These are phyloP conservation scores for Fusarium sarcochroum DNA, from an alignment of 2,329 filamentous ascomycete species.

Conservation along the genomic window DNA sequence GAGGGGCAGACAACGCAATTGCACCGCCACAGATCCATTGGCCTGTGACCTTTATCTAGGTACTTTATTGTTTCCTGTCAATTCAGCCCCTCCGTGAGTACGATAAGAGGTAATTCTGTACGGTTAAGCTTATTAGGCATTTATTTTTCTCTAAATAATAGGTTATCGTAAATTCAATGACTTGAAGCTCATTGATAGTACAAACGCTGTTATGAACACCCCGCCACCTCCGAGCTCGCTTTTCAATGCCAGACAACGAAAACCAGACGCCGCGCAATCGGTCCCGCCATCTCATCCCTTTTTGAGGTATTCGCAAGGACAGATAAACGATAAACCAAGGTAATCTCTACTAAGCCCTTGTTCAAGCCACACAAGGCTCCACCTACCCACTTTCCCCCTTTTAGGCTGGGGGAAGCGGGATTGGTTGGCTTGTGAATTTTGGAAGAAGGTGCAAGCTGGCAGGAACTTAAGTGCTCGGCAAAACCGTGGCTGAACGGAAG, in stretches of 20 bases:
- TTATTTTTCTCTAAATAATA: not conserved
- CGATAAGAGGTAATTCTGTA: constrained; percentile 13
- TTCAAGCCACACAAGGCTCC: constrained; percentile 33
- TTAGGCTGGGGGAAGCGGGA: constrained; percentile 31
- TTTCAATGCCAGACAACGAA: constrained; percentile 20
- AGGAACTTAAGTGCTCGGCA: constrained; percentile 36
- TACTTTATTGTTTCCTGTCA: not conserved
- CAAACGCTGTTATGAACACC: not conserved
- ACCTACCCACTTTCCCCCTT: constrained; percentile 39
- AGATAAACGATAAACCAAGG: constrained; percentile 38
- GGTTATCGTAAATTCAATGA: not conserved
- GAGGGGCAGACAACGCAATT: constrained; percentile 33
- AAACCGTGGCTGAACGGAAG: constrained; percentile 40
- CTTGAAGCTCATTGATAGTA: not conserved
- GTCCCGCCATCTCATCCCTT: constrained; percentile 43
- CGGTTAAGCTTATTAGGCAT: constrained; percentile 7
- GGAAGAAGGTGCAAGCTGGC: constrained; percentile 37
- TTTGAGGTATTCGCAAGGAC: constrained; percentile 41
- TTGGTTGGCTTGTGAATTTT: constrained; percentile 43
- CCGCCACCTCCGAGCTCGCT: not conserved
- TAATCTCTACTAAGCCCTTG: constrained; percentile 21
- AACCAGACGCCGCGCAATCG: constrained; percentile 39
- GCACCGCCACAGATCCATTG: constrained; percentile 36
- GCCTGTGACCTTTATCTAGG: constrained; percentile 21
- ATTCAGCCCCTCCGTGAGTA: too few species aligned